Conservation (phyloP, 306 rosid species). For the Castanospermum australe region DNA sequence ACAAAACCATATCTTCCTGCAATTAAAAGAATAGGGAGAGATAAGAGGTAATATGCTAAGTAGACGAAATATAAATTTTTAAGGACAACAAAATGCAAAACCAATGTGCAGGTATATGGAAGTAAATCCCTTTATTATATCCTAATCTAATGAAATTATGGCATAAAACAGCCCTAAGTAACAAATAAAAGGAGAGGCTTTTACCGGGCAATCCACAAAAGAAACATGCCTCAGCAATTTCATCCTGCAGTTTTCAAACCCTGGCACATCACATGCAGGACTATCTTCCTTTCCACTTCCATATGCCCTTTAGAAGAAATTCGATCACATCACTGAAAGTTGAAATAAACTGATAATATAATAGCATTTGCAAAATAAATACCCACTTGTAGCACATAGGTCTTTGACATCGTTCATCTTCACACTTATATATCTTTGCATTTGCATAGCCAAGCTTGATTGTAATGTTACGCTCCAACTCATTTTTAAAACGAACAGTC, state of each 20-base stretch:
- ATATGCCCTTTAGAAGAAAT: conserved; percentile 62
- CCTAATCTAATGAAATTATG: background rate
- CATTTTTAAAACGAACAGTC: conserved; percentile 97
- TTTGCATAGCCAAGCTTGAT: conserved; percentile 97
- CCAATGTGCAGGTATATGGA: background rate
- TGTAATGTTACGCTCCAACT: conserved; percentile 93
- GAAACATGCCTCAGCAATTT: conserved; percentile 89
- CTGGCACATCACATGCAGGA: conserved; percentile 85
- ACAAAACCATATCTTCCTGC: background rate
- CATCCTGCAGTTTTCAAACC: conserved; percentile 87
- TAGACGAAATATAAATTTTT: background rate
- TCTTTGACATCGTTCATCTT: conserved; percentile 91
- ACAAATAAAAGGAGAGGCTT: background rate
- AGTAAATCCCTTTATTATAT: background rate
- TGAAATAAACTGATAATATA: conserved; percentile 18
- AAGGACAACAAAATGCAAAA: background rate
- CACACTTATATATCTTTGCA: conserved; percentile 92
- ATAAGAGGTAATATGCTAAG: background rate
- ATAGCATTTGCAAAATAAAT: background rate
- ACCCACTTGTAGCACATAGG: conserved; percentile 94
- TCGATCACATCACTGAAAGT: background rate
- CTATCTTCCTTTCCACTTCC: conserved; percentile 97
- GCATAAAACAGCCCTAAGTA: background rate
- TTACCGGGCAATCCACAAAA: conserved; percentile 87
- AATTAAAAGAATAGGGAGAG: background rate